Base-by-base conservation (phyloP, 1,139 yeast genomes). In the Geotrichum macrosporum region DNA sequence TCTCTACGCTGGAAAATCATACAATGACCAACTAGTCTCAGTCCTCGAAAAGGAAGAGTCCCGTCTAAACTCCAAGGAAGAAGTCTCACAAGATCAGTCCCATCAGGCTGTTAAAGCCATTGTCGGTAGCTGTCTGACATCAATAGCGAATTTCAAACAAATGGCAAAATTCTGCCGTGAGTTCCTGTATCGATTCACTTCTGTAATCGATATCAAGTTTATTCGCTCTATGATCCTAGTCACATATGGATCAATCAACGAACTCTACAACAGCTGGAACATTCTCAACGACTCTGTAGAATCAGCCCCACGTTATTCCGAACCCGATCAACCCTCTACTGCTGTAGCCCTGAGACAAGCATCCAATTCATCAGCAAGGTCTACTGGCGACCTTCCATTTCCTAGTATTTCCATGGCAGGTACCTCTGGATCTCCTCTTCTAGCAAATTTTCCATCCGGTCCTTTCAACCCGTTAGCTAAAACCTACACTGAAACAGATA, bases 141-240 rank as follows among this genome's bases (percentile, higher is more conserved):
- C 52, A 6, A 50, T 50, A 12, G n/a, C 34, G 3, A 46, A 46
- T 15, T 50, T 50, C 35, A 44, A 46, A 30, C 48, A 50, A n/a
- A 35, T 50, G 36, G 50, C 54, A 13, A 49, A 54, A 27, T 56
- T 53, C 26, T 54, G 62, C 47, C 50, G 54, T 13, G 54, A 53
- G 3, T 55, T 57, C 39, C 31, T 61, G 18, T 57, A 53, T 20
- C 40, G 52, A 26, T 47, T 61, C 24, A 51, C 58, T 3, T 50
- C 79, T 5, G 79, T 76, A 18, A 50, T 61, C 12, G 94, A 84
- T 61, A 72, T 81, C 21, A 77, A 85, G 55, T 82, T 81, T 57
- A 72, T 85, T 5, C 71, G 96, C 54, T 75, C 86, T 74, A 73
- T 85, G 36, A 79, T 84, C 52, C 73, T 87, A 60, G 76, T 87